A percentile compares a stretch with the other conserved stretches of the same genome.
phyloP scores from a whole-genome alignment of 2,329 filamentous ascomycete genomes.

The Fusarium sp. region DNA sequence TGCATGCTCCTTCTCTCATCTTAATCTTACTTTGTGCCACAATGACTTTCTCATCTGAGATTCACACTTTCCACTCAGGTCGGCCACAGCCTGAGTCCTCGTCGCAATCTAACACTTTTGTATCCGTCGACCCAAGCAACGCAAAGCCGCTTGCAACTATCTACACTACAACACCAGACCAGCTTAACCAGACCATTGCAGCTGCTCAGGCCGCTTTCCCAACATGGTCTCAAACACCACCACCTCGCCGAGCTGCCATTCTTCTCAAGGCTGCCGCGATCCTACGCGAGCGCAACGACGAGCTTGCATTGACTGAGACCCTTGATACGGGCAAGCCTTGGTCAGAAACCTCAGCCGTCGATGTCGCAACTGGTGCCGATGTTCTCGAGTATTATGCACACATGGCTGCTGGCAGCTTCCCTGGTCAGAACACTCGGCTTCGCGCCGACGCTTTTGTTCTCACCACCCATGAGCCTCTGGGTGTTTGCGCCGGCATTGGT shows the following conservation, averaged over 20 bases:
- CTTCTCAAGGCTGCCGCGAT: constrained; percentile 80
- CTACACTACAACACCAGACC: constrained; percentile 72
- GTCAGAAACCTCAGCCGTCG: constrained; percentile 85
- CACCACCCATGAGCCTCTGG: constrained; percentile 82
- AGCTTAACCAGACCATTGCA: constrained; percentile 77
- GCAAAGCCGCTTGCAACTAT: constrained; percentile 76
- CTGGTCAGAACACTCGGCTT: constrained; percentile 81
- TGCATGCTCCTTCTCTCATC: not conserved
- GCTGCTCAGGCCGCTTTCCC: constrained; percentile 79
- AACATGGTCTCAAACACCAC: constrained; percentile 79
- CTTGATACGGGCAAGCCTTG: constrained; percentile 88
- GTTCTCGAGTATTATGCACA: constrained; percentile 89
- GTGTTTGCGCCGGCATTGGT: constrained; percentile 87
- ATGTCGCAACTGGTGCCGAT: constrained; percentile 84
- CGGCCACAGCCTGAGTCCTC: constrained; percentile 68
- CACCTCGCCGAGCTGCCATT: constrained; percentile 80
- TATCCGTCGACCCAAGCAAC: constrained; percentile 79
- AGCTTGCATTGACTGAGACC: constrained; percentile 82
- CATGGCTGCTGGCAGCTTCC: constrained; percentile 80
- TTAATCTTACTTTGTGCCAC: not conserved
- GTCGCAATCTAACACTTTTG: constrained; percentile 71
- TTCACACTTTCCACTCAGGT: constrained; percentile 81
- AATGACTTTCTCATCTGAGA: constrained; percentile 53
- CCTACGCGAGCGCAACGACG: constrained; percentile 80
- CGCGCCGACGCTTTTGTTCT: constrained; percentile 84